Percentiles rank a stretch among this genome's conserved stretches.
Evolutionary conservation across 2,329 filamentous ascomycete species (phyloP).

Genomic region (Colletotrichum sp.): DNA sequence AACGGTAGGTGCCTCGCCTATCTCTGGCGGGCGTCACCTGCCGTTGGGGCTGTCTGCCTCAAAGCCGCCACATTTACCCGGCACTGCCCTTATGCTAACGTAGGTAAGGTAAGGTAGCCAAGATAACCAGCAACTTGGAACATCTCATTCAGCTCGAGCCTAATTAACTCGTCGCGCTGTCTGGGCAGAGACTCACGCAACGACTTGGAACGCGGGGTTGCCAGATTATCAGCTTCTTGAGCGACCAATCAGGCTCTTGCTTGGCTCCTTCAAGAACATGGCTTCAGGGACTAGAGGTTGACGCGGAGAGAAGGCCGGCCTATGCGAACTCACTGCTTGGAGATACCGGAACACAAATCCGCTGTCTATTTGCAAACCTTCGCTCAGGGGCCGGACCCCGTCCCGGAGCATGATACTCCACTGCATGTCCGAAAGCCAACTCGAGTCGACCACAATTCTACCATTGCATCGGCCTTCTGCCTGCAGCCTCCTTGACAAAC

Average conservation of each 20-base stretch:
- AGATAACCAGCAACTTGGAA: neutral
- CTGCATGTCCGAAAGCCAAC: neutral
- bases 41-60: neutral
- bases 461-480: neutral
- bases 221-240: neutral
- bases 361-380: neutral
- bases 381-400: neutral
- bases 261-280: neutral
- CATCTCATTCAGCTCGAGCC: neutral
- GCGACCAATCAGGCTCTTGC: neutral
- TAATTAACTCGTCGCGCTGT: neutral
- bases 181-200: neutral
- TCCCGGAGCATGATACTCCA: neutral
- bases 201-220: neutral
- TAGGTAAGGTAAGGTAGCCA: neutral
- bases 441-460: neutral
- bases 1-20: neutral
- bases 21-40: neutral
- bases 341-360: neutral
- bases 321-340: neutral
- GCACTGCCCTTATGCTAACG: neutral
- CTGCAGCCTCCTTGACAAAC: neutral
- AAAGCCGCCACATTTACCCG: constrained; percentile 24
- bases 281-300: neutral
- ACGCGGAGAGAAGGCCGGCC: neutral